Evolutionary conservation across 1,284 basidiomycete species (phyloP), one percentile per base, ranked within the genome.

Genomic region (Taiwanofungus camphoratus): DNA sequence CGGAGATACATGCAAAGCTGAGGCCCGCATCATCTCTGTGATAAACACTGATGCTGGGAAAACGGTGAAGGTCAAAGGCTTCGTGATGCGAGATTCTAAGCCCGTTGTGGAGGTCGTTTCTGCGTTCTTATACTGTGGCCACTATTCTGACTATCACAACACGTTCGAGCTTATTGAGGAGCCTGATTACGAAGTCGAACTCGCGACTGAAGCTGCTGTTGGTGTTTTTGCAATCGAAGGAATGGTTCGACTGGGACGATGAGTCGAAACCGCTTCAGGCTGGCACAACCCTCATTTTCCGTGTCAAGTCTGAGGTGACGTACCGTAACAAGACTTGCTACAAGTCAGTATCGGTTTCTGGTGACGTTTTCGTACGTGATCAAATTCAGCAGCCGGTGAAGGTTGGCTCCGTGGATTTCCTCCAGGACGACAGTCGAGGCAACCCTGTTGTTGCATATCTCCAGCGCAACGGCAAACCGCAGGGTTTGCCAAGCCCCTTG

Each of bases 191-290:
- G 66, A 82, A 35, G 85, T 99, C 36, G 71, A 82, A 35, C 60
- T 97, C 52, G 71, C 75, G 42, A 82, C 77, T 23, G 86, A 92
- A 52, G 87, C 91, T 1, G 80, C 79, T 34, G 85, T 96, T 51
- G 92, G 92, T 39, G 91, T 99, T 15, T n/a, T 71, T 99, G 12
- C 81, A 89, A 60, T 92, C 91, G 46, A 99, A 99, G 74, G 89
- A 95, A 62, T 99, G 96, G 95, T 95, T 99, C 66, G 82, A 87
- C 45, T 98, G 94, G 95, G 82, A 88, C 45, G 83, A 95, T 59
- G 83, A 89, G 42, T 72, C 82, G 6, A 77, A 80, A 49, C 83
- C 90, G 30, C 81, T 93, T 32, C 69, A 79, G 45, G 78, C 87
- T 9, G 92, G 92, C 32, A 87, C 87, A 33, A 79, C 77, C 2